These are phyloP conservation scores for Candida khao-thaluensis DNA, from an alignment of 805 yeast species.

Conservation along the genomic window DNA sequence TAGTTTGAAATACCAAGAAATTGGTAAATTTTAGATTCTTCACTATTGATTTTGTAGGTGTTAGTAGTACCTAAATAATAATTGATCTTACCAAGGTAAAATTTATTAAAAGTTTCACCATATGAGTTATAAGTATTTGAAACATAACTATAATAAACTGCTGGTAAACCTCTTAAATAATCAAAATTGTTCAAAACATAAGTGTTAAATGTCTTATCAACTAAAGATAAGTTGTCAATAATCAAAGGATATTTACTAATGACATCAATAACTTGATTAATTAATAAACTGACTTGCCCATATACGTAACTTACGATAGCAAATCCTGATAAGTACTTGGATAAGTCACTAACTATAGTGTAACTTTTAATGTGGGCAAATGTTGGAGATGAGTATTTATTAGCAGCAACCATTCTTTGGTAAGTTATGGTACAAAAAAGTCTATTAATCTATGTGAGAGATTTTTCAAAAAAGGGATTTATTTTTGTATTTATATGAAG, in stretches of 20 bases:
- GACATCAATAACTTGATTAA: constrained; percentile 22
- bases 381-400: constrained; percentile 31
- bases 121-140: background rate
- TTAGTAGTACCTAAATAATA: constrained; percentile 28
- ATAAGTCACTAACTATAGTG: constrained; percentile 24
- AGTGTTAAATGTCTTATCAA: constrained; percentile 25
- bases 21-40: constrained; percentile 20
- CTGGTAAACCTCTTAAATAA: constrained; percentile 11
- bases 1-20: constrained; percentile 21
- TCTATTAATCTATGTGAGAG: constrained; percentile 4
- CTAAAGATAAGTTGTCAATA: constrained; percentile 18
- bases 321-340: constrained; percentile 26
- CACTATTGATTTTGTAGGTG: constrained; percentile 21
- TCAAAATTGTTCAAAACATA: constrained; percentile 25
- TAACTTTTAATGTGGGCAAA: constrained; percentile 33
- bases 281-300: constrained; percentile 22
- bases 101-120: constrained; percentile 9
- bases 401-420: constrained; percentile 7
- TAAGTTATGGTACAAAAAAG: background rate
- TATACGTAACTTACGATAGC: constrained; percentile 23
- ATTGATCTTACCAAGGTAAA: constrained; percentile 15
- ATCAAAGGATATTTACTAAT: constrained; percentile 21
- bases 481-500: constrained; percentile 5
- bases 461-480: constrained; percentile 4
- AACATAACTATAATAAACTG: constrained; percentile 8